Evolutionary conservation across 257 asterid species (phyloP).

Genomic region (Lithospermum erythrorhizon): DNA sequence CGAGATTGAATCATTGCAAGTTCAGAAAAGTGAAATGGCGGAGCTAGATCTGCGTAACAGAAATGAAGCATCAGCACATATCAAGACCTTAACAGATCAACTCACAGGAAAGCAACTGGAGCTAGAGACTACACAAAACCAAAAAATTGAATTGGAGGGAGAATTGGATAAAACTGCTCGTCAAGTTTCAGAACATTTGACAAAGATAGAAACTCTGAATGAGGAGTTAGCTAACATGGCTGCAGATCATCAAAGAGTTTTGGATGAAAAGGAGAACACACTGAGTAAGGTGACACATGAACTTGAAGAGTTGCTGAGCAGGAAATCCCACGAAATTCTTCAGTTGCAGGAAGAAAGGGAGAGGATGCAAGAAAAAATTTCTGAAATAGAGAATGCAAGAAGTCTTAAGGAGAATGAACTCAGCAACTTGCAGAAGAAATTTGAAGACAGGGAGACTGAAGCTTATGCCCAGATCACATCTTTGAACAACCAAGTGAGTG

Average conservation of each 20-base stretch:
- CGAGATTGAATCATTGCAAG: constrained; percentile 39
- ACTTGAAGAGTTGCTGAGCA: constrained; percentile 32
- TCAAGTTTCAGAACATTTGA: constrained; percentile 34
- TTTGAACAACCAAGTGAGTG: constrained; percentile 28
- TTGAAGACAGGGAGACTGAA: constrained; percentile 37
- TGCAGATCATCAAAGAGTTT: constrained; percentile 26
- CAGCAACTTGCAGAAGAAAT: constrained; percentile 22
- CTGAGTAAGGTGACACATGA: constrained; percentile 33
- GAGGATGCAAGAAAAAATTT: background rate
- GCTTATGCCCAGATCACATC: constrained; percentile 19
- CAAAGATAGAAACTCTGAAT: constrained; percentile 33
- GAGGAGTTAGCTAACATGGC: constrained; percentile 34
- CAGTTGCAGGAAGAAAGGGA: constrained; percentile 14
- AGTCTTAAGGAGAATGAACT: constrained; percentile 16
- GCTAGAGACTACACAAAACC: constrained; percentile 14
- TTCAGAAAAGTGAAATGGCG: constrained; percentile 24
- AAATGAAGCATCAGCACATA: constrained; percentile 30
- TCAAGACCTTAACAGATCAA: constrained; percentile 34
- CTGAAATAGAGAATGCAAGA: constrained; percentile 31
- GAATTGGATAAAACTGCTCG: constrained; percentile 24
- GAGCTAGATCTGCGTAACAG: constrained; percentile 34
- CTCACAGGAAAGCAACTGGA: constrained; percentile 35
- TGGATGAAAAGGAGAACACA: constrained; percentile 41
- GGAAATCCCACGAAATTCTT: constrained; percentile 28
- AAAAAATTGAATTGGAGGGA: constrained; percentile 30